Evolutionary conservation across 495 filamentous ascomycete species (phyloP).

Genomic region (Viridothelium virens): DNA sequence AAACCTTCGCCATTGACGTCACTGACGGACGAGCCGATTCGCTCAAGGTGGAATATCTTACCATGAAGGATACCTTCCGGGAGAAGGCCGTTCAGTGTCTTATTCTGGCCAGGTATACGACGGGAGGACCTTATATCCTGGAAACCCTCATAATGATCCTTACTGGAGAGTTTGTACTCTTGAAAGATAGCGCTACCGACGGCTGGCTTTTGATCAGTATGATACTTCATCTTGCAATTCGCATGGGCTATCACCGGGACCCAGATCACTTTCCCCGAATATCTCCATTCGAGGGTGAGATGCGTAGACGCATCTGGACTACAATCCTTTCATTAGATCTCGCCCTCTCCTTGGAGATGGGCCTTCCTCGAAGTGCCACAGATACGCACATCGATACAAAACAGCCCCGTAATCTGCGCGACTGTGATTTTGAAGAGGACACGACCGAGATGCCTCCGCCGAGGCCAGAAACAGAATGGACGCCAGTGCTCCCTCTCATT

Average conservation of each 20-base stretch:
- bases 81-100: not conserved
- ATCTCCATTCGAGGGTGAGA: slow-evolving; percentile 32
- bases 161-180: not conserved
- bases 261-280: slow-evolving; percentile 29
- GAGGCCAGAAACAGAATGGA: slow-evolving; percentile 27
- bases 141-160: not conserved
- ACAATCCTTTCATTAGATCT: slow-evolving; percentile 30
- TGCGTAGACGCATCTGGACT: slow-evolving; percentile 32
- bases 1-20: not conserved
- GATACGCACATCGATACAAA: slow-evolving; percentile 28
- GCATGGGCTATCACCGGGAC: slow-evolving; percentile 38
- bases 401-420: slow-evolving; percentile 33
- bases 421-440: slow-evolving; percentile 35
- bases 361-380: slow-evolving; percentile 29
- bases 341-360: slow-evolving; percentile 30
- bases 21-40: not conserved
- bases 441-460: slow-evolving; percentile 27
- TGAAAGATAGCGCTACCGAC: slow-evolving; percentile 12
- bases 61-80: not conserved
- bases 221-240: slow-evolving; percentile 27
- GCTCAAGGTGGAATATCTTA: not conserved
- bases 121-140: not conserved
- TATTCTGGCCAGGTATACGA: not conserved
- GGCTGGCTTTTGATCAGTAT: slow-evolving; percentile 33
- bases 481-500: slow-evolving; percentile 36